These are phyloP conservation scores for Rhynchosporium graminicola DNA, from an alignment of 2,329 filamentous ascomycete species.

Conservation along the genomic window DNA sequence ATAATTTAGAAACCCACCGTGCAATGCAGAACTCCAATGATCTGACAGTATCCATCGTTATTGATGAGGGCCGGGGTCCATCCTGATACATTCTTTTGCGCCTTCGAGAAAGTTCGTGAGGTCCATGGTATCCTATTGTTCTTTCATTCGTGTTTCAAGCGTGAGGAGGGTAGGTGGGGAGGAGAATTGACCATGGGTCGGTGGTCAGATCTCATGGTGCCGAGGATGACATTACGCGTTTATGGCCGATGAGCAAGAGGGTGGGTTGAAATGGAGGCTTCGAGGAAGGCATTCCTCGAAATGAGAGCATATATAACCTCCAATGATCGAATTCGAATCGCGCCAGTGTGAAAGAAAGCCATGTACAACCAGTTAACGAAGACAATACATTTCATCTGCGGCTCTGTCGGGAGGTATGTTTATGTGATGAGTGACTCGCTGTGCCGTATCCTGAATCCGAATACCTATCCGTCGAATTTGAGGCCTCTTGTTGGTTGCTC, in stretches of 20 bases:
- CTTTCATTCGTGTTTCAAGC: conserved; percentile 26
- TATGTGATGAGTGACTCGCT: conserved; percentile 37
- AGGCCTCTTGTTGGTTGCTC: conserved; percentile 28
- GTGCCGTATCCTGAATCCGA: conserved; percentile 41
- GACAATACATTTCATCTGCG: conserved; percentile 42
- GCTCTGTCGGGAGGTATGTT: conserved; percentile 33
- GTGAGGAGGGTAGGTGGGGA: conserved; percentile 17
- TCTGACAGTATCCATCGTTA: conserved; percentile 26
- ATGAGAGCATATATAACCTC: conserved; percentile 40
- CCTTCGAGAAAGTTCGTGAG: conserved; percentile 39
- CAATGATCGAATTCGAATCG: conserved; percentile 39
- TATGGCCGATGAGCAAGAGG: conserved; percentile 38
- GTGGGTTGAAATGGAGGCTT: conserved; percentile 39
- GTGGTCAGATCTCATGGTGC: conserved; percentile 31
- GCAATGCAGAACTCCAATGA: conserved; percentile 35
- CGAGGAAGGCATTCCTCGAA: conserved; percentile 36
- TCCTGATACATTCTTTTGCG: conserved; percentile 34
- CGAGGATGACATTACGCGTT: conserved; percentile 34
- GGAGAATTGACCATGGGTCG: conserved; percentile 12
- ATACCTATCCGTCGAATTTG: conserved; percentile 33
- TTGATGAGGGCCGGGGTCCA: conserved; percentile 24
- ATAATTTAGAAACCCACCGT: conserved; percentile 37
- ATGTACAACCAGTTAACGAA: conserved; percentile 41
- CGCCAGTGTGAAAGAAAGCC: conserved; percentile 38
- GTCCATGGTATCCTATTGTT: conserved; percentile 36